Base-by-base conservation (phyloP, 2,329 filamentous ascomycete genomes). In the Pyrenochaeta sp. region DNA sequence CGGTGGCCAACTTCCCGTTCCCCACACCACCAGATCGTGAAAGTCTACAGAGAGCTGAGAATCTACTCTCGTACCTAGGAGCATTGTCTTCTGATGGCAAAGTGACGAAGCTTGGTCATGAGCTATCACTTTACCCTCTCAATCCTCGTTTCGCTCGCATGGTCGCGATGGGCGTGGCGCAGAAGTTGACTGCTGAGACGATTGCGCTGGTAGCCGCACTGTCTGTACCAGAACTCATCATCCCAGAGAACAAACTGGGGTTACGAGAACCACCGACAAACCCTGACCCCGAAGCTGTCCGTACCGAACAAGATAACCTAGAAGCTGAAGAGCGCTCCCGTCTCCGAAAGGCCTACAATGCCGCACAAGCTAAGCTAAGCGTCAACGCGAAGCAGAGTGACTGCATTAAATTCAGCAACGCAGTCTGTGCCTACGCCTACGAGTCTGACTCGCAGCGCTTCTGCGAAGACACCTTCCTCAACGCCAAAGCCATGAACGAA, bases 1-100 rank as follows among this genome's bases (percentile, higher is more conserved):
- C 94, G 59, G 90, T 99, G 7, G 86, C 92, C 74, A 96, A 95
- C 77, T 99, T 99, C 75, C 95, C 96, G 0, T 99, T 98, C 75
- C 95, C 95, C 3, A 98, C 94, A 13, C 89, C 93, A 0, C 95
- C 95, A 1, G 90, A 93, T 68, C 85, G 88, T 13, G 83, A 88
- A 52, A 91, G 88, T 62, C 83, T 99, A 22, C 86, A 87, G 48
- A 92, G 90, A 72, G 93, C 95, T 0, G 95, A 99, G 79, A 92
- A 90, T 71, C 83, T 97, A 7, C 83, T 99, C 8, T 89, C 86
- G 46, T 96, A 97, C 73, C 85, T 99, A 3, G 92, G 92, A 0
- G 95, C 94, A 1, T 83, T 98, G 32, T 87, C 88, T 10, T 67
- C 85, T 0, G 83, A 85, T 9, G 92, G 92, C 0, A 86, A 90